Percentiles rank a stretch among this genome's conserved stretches.
phyloP scores from a whole-genome alignment of 2,329 filamentous ascomycete species.

The Parafenestella ontariensis region DNA sequence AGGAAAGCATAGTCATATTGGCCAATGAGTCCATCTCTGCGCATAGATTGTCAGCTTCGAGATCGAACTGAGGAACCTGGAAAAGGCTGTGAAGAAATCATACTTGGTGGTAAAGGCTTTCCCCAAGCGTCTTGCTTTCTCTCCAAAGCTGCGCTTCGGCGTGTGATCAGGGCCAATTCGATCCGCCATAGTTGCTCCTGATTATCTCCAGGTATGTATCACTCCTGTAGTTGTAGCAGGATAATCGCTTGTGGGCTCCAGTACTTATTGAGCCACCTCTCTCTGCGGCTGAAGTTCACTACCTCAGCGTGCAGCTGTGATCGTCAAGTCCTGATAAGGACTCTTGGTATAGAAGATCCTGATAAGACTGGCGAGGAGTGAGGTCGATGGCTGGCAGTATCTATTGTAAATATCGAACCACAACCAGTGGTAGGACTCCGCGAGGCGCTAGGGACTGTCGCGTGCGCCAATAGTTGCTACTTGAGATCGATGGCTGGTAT shows the following conservation, averaged over 20 bases:
- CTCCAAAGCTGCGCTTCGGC: slow-evolving; percentile 51
- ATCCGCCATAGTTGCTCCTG: slow-evolving; percentile 40
- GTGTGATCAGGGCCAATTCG: slow-evolving; percentile 53
- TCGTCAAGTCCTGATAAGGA: slow-evolving; percentile 24
- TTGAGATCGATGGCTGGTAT: slow-evolving; percentile 3
- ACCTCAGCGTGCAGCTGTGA: slow-evolving; percentile 5
- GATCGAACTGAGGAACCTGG: not conserved
- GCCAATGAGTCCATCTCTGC: slow-evolving; percentile 76
- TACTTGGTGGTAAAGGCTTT: slow-evolving; percentile 60
- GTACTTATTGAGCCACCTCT: slow-evolving; percentile 15
- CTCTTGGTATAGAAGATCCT: slow-evolving; percentile 7
- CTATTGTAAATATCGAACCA: slow-evolving; percentile 20
- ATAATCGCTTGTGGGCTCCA: not conserved
- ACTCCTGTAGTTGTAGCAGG: not conserved
- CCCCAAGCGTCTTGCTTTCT: slow-evolving; percentile 49
- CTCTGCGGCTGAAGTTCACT: not conserved
- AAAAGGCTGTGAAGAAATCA: not conserved
- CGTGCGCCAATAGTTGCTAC: slow-evolving; percentile 18
- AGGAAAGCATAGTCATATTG: slow-evolving; percentile 90
- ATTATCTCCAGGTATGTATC: not conserved
- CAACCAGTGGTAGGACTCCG: slow-evolving; percentile 9
- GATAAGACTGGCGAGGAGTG: slow-evolving; percentile 24
- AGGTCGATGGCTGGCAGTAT: slow-evolving; percentile 26
- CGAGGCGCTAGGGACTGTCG: slow-evolving; percentile 7
- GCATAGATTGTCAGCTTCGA: slow-evolving; percentile 16